Evolutionary conservation across 2,329 filamentous ascomycete species (phyloP).

Genomic region (Fusarium chaquense): DNA sequence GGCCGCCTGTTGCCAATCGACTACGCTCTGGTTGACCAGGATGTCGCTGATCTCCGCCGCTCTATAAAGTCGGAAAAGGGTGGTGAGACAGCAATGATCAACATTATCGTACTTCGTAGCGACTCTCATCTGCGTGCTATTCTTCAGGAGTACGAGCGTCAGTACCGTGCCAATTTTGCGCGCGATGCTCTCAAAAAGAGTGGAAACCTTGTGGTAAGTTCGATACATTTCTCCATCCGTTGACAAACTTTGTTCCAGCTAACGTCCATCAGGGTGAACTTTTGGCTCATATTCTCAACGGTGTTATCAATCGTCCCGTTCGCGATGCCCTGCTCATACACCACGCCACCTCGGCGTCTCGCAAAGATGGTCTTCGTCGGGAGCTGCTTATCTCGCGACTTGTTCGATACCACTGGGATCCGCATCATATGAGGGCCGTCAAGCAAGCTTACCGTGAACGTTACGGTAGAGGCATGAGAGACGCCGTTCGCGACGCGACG

Average conservation of each 20-base stretch:
- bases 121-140: conserved; percentile 86
- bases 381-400: conserved; percentile 90
- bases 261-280: conserved; percentile 80
- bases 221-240: neutral
- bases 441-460: conserved; percentile 84
- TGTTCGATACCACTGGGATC: conserved; percentile 93
- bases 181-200: conserved; percentile 89
- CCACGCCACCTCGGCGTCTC: conserved; percentile 84
- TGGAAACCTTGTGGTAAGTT: conserved; percentile 88
- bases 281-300: conserved; percentile 94
- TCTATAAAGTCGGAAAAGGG: conserved; percentile 80
- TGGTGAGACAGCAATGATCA: conserved; percentile 88
- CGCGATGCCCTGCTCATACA: conserved; percentile 91
- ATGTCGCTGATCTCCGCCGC: conserved; percentile 77
- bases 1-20: conserved; percentile 71
- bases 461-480: conserved; percentile 79
- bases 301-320: conserved; percentile 93
- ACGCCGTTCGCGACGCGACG: conserved; percentile 82
- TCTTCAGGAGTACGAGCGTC: conserved; percentile 78
- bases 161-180: conserved; percentile 84
- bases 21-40: conserved; percentile 71
- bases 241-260: neutral
- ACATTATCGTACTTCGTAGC: conserved; percentile 83
- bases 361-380: conserved; percentile 77
- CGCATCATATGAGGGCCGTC: conserved; percentile 80